Percentiles rank a stretch among this genome's conserved stretches.
phyloP scores from a whole-genome alignment of 192 early-diverging fungal species.

The Coemansia erecta region DNA sequence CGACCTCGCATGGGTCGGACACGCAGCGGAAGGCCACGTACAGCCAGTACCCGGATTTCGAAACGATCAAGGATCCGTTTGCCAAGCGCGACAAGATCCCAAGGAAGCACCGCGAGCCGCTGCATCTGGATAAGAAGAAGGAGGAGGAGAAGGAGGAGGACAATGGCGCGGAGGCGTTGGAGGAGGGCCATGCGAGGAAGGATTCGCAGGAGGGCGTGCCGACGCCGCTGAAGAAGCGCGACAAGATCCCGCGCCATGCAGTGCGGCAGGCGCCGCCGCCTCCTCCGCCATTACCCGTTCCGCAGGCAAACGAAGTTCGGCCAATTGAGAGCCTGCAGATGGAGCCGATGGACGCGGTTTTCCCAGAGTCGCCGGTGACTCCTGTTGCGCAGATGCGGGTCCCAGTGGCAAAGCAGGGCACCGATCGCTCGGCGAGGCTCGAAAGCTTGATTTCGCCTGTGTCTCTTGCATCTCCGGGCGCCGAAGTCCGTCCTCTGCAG shows the following conservation, averaged over 20 bases:
- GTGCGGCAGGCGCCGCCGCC: slow-evolving; percentile 1
- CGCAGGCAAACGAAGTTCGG: not conserved
- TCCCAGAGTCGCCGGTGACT: slow-evolving; percentile 27
- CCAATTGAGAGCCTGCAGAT: slow-evolving; percentile 21
- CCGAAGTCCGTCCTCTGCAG: not conserved
- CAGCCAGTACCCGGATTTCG: slow-evolving; percentile 53
- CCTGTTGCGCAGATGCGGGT: slow-evolving; percentile 4
- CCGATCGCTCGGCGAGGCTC: slow-evolving; percentile 1
- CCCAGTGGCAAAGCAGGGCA: not conserved
- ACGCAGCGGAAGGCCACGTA: slow-evolving; percentile 35
- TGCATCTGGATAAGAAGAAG: not conserved
- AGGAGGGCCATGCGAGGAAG: not conserved
- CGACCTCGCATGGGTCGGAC: slow-evolving; percentile 28
- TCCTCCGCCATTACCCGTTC: not conserved
- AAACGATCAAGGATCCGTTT: slow-evolving; percentile 49
- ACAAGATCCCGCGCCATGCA: slow-evolving; percentile 34
- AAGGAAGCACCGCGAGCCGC: slow-evolving; percentile 9
- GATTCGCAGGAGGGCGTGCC: slow-evolving; percentile 7
- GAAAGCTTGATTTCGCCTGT: slow-evolving; percentile 19
- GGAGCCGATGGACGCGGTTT: slow-evolving; percentile 21
- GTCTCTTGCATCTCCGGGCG: slow-evolving; percentile 11
- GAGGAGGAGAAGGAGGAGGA: not conserved
- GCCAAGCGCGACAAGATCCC: slow-evolving; percentile 55
- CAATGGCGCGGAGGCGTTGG: not conserved
- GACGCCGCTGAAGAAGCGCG: slow-evolving; percentile 27